Evolutionary conservation across 352 stramenopile genomes (phyloP).

Genomic region (Phytophthora multivora): DNA sequence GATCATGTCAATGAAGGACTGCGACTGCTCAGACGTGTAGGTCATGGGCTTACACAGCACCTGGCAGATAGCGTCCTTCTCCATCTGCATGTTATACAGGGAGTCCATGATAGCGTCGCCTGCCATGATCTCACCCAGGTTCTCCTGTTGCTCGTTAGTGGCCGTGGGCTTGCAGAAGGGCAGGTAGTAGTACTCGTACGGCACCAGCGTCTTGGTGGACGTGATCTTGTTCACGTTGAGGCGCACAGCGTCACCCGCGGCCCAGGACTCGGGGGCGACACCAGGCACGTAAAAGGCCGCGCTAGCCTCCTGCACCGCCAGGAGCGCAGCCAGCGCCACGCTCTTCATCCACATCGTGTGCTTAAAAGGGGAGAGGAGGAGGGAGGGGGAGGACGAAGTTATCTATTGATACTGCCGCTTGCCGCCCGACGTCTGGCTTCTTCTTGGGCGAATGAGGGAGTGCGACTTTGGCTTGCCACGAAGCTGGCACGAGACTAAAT

Average conservation of each 20-base stretch:
- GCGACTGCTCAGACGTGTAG: conserved; percentile 79
- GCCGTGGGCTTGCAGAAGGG: conserved; percentile 89
- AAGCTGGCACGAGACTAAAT: conserved; percentile 23
- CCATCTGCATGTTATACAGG: conserved; percentile 90
- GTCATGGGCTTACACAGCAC: conserved; percentile 90
- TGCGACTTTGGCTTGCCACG: conserved; percentile 23
- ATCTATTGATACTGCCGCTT: conserved; percentile 7
- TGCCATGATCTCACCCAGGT: conserved; percentile 93
- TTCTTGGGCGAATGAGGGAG: conserved; percentile 16
- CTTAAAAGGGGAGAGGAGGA: conserved; percentile 8
- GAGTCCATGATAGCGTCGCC: conserved; percentile 93
- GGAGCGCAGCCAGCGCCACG: conserved; percentile 30
- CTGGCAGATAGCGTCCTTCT: conserved; percentile 88
- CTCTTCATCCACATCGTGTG: conserved; percentile 40
- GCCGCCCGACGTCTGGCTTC: conserved; percentile 20
- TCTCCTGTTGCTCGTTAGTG: conserved; percentile 89
- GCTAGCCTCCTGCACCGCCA: conserved; percentile 25
- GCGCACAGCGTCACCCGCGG: conserved; percentile 80
- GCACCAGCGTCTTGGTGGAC: conserved; percentile 97
- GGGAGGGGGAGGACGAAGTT: not conserved
- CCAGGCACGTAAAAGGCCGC: conserved; percentile 87
- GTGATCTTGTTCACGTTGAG: conserved; percentile 99
- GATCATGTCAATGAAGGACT: conserved; percentile 92
- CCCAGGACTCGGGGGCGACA: conserved; percentile 85
- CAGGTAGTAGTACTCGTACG: conserved; percentile 99